Evolutionary conservation across 352 stramenopile species (phyloP), one percentile per base, ranked within the genome.

Genomic region (Phytopythium helicoides): DNA sequence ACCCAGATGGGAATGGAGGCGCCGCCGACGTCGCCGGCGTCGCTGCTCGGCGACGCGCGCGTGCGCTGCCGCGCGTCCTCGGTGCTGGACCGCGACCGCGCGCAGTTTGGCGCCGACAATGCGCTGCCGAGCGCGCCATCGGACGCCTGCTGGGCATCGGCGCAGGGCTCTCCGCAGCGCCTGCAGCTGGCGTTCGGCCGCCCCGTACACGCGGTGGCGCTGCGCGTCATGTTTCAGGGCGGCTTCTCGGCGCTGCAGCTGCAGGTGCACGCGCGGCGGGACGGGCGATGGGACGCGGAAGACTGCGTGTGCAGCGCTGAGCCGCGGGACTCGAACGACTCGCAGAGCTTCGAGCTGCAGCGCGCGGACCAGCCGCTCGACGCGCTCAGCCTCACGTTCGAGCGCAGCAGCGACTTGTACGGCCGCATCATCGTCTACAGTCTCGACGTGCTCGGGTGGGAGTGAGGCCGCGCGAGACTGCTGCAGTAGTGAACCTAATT

Each of bases 191-290:
- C 74, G 47, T 87, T 92, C 62, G 62, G 83, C 47, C 78, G 81
- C 28, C 8, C 23, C 2, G 81, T 92, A 18, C 16, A 62, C 49
- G 21, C 81, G n/a, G 34, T 42, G 8, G 53, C 38, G 4, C 47
- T 92, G 16, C 47, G 52, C 23, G 41, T 92, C 50, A 89, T 92
- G 78, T 89, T 92, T 59, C 81, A 92, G 55, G 81, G 78, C 33
- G 78, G 78, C 1, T 92, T 92, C 49, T 76, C 84, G 39, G 81
- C 76, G 8, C 76, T 89, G 31, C 74, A 87, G 44, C 59, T 87
- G 15, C 40, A 72, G 19, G 25, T 89, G 21, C 70, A 71, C 33
- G 63, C 67, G 21, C 66, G 64, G 21, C 48, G 26, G 8, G 16
- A 57, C 45, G 35, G 16, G 14, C 38, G 63, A 18, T 82, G 71